Evolutionary conservation across 495 filamentous ascomycete species (phyloP).

Genomic region (Penicillium fimorum): DNA sequence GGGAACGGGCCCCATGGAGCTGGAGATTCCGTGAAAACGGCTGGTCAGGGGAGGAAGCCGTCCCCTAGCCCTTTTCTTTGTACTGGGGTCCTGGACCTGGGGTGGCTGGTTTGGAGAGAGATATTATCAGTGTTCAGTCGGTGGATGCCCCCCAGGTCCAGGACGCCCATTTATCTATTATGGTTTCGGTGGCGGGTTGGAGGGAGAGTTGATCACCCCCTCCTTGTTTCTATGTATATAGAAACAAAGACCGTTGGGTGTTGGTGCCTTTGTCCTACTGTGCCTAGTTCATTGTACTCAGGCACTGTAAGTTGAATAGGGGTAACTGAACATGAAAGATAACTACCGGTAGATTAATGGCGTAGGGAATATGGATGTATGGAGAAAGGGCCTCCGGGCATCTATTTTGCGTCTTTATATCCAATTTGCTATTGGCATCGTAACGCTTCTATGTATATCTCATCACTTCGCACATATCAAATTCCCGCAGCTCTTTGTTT

Average conservation of each 20-base stretch:
- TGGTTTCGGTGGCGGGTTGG: not conserved
- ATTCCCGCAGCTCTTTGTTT: not conserved
- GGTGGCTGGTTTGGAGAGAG: not conserved
- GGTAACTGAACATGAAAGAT: not conserved
- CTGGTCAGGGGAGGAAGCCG: constrained; percentile 3
- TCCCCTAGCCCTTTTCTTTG: constrained; percentile 5
- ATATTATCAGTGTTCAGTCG: not conserved
- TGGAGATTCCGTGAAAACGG: constrained; percentile 18
- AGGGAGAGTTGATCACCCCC: constrained; percentile 5
- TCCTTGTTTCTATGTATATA: constrained; percentile 1
- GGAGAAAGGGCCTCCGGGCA: not conserved
- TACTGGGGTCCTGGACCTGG: constrained; percentile 5
- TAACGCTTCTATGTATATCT: not conserved
- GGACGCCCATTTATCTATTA: constrained; percentile 6
- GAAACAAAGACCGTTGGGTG: constrained; percentile 1
- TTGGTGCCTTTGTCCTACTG: not conserved
- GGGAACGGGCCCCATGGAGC: constrained; percentile 32
- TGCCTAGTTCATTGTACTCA: not conserved
- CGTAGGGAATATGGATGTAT: not conserved
- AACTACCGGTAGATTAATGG: not conserved
- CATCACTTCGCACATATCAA: not conserved
- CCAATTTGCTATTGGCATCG: not conserved
- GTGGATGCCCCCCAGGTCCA: not conserved
- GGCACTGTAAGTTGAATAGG: not conserved
- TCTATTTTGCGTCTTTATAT: not conserved